Evolutionary conservation across 2,329 filamentous ascomycete species (phyloP), one percentile per base, ranked within the genome.

Genomic region (Clathrospora elynae): DNA sequence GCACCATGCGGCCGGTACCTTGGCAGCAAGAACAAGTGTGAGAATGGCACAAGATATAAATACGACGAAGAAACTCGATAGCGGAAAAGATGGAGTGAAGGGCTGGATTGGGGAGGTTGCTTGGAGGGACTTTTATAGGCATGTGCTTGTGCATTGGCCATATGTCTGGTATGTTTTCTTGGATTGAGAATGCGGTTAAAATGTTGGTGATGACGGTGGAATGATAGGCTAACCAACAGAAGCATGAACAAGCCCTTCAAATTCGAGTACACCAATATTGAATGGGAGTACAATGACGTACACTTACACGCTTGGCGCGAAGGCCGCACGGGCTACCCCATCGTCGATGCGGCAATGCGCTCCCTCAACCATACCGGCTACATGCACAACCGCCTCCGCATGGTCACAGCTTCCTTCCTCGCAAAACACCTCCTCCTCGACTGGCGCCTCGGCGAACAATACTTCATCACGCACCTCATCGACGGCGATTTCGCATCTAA

Each of bases 101-200:
- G 56, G 70, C 4, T 79, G 76, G 76, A 76, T 79, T 2, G 70
- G 72, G 5, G 76, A 79, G 52, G 70, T 79, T n/a, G 75, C 76
- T 2, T 79, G 78, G 64, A 67, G 76, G 1, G 76, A 79, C 42
- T 75, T 78, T 30, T 79, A 79, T 57, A 61, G 75, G 1, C 77
- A 79, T 64, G 87, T 96, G 3, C 72, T 96, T 4, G 87, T 85
- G 0, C 75, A 91, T 47, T 95, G 89, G 88, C 91, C 91, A 0
- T 91, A 90, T 58, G 76, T 90, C 5, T 89, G 85, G 83, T 84
- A 70, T 62, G 78, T 67, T 11, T 7, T 24, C 6, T n/a, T n/a
- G n/a, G n/a, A n/a, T n/a, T n/a, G n/a, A n/a, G n/a, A n/a, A n/a
- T n/a, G n/a, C n/a, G n/a, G n/a, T n/a, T n/a, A n/a, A n/a, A n/a